phyloP scores from a whole-genome alignment of 75 land plant genomes.

The Pseudotsuga menziesii region DNA sequence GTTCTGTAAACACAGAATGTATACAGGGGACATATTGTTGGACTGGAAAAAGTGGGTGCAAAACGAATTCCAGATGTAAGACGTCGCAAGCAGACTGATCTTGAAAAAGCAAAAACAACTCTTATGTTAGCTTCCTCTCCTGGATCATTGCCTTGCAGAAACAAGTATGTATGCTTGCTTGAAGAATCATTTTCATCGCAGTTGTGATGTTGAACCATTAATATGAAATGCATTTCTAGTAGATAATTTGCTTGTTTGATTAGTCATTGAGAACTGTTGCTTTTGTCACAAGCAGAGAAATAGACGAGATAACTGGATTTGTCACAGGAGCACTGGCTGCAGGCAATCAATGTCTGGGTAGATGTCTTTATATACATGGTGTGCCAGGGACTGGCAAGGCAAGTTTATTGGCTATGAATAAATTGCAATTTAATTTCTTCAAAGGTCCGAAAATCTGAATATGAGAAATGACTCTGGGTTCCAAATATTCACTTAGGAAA shows the following conservation, averaged over 20 bases:
- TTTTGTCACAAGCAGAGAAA: constrained; percentile 55
- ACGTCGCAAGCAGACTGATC: constrained; percentile 53
- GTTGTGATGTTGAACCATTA: background rate
- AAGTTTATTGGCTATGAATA: background rate
- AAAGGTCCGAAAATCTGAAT: background rate
- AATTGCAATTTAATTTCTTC: background rate
- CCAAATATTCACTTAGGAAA: background rate
- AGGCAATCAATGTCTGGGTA: constrained; percentile 78
- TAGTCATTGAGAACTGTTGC: background rate
- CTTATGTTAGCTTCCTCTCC: constrained; percentile 78
- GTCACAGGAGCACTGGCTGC: constrained; percentile 80
- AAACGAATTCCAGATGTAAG: constrained; percentile 67
- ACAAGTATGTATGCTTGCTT: constrained; percentile 49
- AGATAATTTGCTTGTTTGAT: background rate
- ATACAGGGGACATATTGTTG: constrained; percentile 41
- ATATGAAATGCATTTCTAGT: background rate
- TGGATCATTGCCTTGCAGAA: constrained; percentile 79
- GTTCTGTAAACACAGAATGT: constrained; percentile 40
- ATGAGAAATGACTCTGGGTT: background rate
- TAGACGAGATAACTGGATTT: constrained; percentile 85
- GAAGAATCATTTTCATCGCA: background rate
- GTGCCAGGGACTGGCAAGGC: constrained; percentile 99
- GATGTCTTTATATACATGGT: constrained; percentile 94
- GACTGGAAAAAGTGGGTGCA: constrained; percentile 63
- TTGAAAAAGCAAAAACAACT: constrained; percentile 82